Base-by-base conservation (phyloP, 768 basidiomycete genomes). In the Leccinum boreale region DNA sequence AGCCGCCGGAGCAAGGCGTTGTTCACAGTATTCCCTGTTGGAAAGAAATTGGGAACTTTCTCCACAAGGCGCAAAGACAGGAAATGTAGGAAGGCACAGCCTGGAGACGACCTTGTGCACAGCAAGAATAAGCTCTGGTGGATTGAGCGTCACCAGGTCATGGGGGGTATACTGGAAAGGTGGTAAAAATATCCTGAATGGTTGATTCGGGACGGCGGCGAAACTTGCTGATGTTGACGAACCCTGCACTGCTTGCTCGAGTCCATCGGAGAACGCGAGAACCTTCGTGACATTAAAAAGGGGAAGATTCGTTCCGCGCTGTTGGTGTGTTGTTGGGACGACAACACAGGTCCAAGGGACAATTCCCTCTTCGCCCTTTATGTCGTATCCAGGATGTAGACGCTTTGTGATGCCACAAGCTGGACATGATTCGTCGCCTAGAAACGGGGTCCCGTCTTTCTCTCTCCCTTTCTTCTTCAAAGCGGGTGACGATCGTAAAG, bases 1-100 rank as follows among this genome's bases (percentile, higher is more conserved):
- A 15, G 77, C 78, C 5, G 68, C 67, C 4, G 77, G 73, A 19
- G 73, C 71, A n/a, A 79, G 64, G 2, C 51, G 50, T 6, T 48
- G 64, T 45, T 73, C 74, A 8, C 62, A 51, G 12, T 53, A 33
- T 55, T 57, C 64, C 56, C 46, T 63, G n/a, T 50, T 57, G n/a
- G 47, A 17, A 26, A 65, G 53, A 44, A 62, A 57, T n/a, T 39
- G 10, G 36, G 29, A n/a, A n/a, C 44, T 55, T 24, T 49, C 46
- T 58, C 57, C 58, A 53, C 36, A 28, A 19, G 60, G 53, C 36
- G 48, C 44, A 49, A 62, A 24, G 5, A 58, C 46, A 15, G 68
- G 62, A 33, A 67, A 70, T 52, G 65, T 33, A 33, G 68, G 55
- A 19, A 72, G 62, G 28, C 31, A 52, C 19, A 74, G 11, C 31